Evolutionary conservation across 2,329 filamentous ascomycete species (phyloP).

Genomic region (Epicoccum nigrum): DNA sequence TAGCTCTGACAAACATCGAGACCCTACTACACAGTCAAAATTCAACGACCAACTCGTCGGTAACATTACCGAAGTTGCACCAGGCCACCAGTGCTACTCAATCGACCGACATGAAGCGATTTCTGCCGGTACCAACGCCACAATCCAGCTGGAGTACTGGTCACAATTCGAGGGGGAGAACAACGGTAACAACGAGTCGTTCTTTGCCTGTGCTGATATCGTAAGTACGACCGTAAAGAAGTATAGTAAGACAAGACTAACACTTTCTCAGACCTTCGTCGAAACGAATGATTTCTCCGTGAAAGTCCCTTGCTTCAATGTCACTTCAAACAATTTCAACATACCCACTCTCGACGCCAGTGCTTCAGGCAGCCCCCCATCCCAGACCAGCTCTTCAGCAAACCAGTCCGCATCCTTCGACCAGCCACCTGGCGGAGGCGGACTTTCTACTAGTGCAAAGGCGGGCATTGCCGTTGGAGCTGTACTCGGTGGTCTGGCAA

Average conservation of each 20-base stretch:
- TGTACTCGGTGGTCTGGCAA: slow-evolving; percentile 30
- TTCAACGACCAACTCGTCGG: slow-evolving; percentile 46
- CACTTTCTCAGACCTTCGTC: slow-evolving; percentile 44
- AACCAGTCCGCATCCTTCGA: slow-evolving; percentile 23
- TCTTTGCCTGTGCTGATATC: slow-evolving; percentile 57
- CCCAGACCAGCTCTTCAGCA: slow-evolving; percentile 31
- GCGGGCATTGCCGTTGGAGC: slow-evolving; percentile 51
- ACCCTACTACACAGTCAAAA: slow-evolving; percentile 49
- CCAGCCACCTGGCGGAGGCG: slow-evolving; percentile 18
- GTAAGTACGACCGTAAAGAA: slow-evolving; percentile 19
- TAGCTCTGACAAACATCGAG: slow-evolving; percentile 11
- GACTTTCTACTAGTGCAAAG: slow-evolving; percentile 51
- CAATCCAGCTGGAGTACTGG: slow-evolving; percentile 54
- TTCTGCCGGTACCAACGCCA: slow-evolving; percentile 51
- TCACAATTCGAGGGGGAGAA: slow-evolving; percentile 50
- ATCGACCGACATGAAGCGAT: slow-evolving; percentile 44
- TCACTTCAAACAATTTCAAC: slow-evolving; percentile 48
- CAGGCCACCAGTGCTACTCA: slow-evolving; percentile 55
- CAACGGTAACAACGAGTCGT: slow-evolving; percentile 49
- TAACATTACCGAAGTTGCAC: slow-evolving; percentile 49
- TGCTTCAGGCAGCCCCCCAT: slow-evolving; percentile 20
- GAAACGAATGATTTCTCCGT: slow-evolving; percentile 48
- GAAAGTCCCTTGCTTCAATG: slow-evolving; percentile 56
- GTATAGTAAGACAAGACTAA: background rate
- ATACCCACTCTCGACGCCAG: slow-evolving; percentile 24